A percentile compares a stretch with the other conserved stretches of the same genome.
These are phyloP conservation scores for Candida andamanensis DNA, from an alignment of 805 yeast species.

Conservation along the genomic window DNA sequence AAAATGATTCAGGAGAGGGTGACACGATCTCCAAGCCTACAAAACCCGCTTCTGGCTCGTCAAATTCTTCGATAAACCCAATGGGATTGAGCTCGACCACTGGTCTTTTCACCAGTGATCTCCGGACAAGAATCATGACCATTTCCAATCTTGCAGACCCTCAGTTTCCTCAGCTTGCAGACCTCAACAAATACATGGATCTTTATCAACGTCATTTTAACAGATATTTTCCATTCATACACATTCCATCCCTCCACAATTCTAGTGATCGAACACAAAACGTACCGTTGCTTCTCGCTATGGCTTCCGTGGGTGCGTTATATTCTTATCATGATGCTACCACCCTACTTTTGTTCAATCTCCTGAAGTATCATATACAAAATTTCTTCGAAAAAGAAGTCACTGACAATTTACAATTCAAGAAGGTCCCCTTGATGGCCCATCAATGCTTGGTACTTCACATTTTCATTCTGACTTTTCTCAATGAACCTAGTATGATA, in stretches of 20 bases:
- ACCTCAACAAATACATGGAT: constrained; percentile 70
- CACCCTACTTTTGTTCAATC: constrained; percentile 64
- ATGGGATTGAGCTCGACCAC: not conserved
- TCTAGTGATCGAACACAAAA: constrained; percentile 39
- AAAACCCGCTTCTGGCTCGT: too few relatives aligned
- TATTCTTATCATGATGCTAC: constrained; percentile 76
- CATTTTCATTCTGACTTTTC: constrained; percentile 52
- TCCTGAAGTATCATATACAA: constrained; percentile 63
- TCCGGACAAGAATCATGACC: constrained; percentile 49
- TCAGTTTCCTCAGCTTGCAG: constrained; percentile 71
- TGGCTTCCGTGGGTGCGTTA: constrained; percentile 87
- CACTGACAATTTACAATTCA: constrained; percentile 43
- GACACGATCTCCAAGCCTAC: too few relatives aligned
- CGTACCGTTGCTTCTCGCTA: constrained; percentile 67
- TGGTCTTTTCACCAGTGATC: constrained; percentile 36
- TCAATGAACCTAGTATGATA: constrained; percentile 48
- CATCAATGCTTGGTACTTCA: constrained; percentile 54
- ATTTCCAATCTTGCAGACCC: constrained; percentile 49
- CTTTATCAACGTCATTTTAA: constrained; percentile 75
- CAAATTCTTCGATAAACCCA: too few relatives aligned
- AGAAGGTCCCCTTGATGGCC: constrained; percentile 52
- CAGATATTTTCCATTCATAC: constrained; percentile 80
- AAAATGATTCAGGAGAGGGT: too few relatives aligned
- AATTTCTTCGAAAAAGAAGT: constrained; percentile 53
- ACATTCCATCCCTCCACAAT: constrained; percentile 52